These are phyloP conservation scores for Lipomyces spencermartinsiae DNA, from an alignment of 805 yeast species.

Conservation along the genomic window DNA sequence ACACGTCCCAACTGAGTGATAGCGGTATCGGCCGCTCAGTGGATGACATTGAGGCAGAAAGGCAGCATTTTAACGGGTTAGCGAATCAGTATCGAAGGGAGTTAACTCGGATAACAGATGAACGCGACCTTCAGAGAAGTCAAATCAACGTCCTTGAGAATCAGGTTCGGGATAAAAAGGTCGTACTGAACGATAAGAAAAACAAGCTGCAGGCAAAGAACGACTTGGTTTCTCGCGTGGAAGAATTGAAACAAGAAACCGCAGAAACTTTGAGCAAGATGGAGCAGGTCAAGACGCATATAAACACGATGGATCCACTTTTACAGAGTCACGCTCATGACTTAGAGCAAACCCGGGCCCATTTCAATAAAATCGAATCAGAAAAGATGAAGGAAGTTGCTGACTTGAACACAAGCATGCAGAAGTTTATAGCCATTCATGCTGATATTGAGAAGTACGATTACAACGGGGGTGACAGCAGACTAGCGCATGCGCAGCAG, in stretches of 20 bases:
- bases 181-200: slow-evolving; percentile 61
- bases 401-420: slow-evolving; percentile 18
- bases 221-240: slow-evolving; percentile 38
- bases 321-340: slow-evolving; percentile 14
- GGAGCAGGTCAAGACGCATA: slow-evolving; percentile 48
- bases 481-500: slow-evolving; percentile 1
- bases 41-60: slow-evolving; percentile 32
- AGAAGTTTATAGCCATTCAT: slow-evolving; percentile 48
- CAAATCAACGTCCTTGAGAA: slow-evolving; percentile 57
- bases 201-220: slow-evolving; percentile 56
- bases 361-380: slow-evolving; percentile 35
- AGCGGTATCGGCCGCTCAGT: slow-evolving; percentile 35
- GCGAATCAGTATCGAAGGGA: slow-evolving; percentile 52
- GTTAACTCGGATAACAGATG: slow-evolving; percentile 48
- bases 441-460: slow-evolving; percentile 42
- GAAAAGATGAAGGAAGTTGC: slow-evolving; percentile 11
- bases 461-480: slow-evolving; percentile 28
- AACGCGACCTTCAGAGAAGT: slow-evolving; percentile 54
- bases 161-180: slow-evolving; percentile 58
- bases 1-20: slow-evolving; percentile 43
- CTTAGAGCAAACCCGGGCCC: slow-evolving; percentile 16
- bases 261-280: slow-evolving; percentile 35
- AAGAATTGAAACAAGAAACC: slow-evolving; percentile 46
- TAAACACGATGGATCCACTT: slow-evolving; percentile 20
- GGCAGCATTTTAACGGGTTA: slow-evolving; percentile 48